Evolutionary conservation across 2,329 filamentous ascomycete genomes (phyloP).

Genomic region (Fusarium phyllophilum): DNA sequence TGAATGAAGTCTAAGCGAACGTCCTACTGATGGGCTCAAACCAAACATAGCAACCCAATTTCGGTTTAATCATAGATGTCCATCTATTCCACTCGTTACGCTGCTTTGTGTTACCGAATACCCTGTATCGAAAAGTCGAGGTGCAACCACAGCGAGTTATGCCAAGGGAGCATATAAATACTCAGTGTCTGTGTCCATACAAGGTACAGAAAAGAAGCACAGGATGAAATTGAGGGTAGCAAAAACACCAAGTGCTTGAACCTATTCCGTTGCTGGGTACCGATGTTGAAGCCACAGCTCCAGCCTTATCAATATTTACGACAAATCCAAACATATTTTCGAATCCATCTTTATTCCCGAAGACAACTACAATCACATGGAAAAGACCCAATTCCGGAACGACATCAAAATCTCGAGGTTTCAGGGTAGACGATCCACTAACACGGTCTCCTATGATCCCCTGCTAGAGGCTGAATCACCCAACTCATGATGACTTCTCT

Average conservation of each 20-base stretch:
- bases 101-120: neutral
- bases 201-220: neutral
- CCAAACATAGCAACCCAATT: neutral
- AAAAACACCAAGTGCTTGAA: neutral
- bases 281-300: neutral
- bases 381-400: neutral
- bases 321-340: neutral
- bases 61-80: neutral
- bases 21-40: neutral
- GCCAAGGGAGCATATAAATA: too few relatives aligned
- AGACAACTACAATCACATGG: slow-evolving; percentile 14
- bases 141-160: neutral
- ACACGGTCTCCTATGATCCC: slow-evolving; percentile 16
- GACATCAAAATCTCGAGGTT: neutral
- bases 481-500: slow-evolving; percentile 27
- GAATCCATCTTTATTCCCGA: neutral
- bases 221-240: neutral
- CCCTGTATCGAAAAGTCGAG: neutral
- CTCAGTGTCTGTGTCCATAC: neutral
- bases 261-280: too few relatives aligned
- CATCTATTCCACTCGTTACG: neutral
- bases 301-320: neutral
- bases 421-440: slow-evolving; percentile 6
- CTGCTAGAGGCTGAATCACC: slow-evolving; percentile 21
- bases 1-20: neutral